Base-by-base conservation (phyloP, 2,329 filamentous ascomycete species). In the Alternaria brassicae region DNA sequence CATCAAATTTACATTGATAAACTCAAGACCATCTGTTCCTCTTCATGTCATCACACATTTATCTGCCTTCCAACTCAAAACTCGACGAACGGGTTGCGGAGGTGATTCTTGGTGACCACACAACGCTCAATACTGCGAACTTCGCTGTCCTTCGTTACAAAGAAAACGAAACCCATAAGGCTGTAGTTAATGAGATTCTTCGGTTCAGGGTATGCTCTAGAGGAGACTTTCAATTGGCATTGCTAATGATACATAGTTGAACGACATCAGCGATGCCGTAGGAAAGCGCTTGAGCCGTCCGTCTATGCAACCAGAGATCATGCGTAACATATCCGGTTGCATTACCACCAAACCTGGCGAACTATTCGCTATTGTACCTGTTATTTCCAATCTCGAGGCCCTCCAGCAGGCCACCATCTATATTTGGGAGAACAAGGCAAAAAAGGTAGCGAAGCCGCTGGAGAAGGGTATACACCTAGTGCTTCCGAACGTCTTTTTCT, bases 391-490 rank as follows among this genome's bases (percentile, higher is more conserved):
- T n/a, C 19, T 15, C 19, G 30, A 48, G 45, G 45, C 45, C 19
- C n/a, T n/a, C n/a, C n/a, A n/a, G n/a, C n/a, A n/a, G n/a, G n/a
- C n/a, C n/a, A 48, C 45, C 30, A 48, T 48, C 45, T 48, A 19
- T 48, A n/a, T 50, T 39, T 30, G 23, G 47, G 17, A 50, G 47
- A 39, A 50, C 15, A 50, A 50, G 34, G 34, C 34, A 17, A 23
- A 50, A 15, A 50, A 50, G 47, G 23, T 39, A 50, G 23, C 34
- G 8, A 50, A 28, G 15, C 47, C 23, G 23, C n/a, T 50, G 3
- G 23, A 50, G 47, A 50, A 39, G 25, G 34, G 34, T 19, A 50
- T 50, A 50, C 34, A 50, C 47, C 15, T 50, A 27, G 47, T 50
- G 15, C 47, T 40, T 50, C 6, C 15, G 15, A 34, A 50, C 6